Percentiles rank a stretch among this genome's conserved stretches.
Conservation (phyloP, 352 stramenopile species). For the Phytophthora melonis region DNA sequence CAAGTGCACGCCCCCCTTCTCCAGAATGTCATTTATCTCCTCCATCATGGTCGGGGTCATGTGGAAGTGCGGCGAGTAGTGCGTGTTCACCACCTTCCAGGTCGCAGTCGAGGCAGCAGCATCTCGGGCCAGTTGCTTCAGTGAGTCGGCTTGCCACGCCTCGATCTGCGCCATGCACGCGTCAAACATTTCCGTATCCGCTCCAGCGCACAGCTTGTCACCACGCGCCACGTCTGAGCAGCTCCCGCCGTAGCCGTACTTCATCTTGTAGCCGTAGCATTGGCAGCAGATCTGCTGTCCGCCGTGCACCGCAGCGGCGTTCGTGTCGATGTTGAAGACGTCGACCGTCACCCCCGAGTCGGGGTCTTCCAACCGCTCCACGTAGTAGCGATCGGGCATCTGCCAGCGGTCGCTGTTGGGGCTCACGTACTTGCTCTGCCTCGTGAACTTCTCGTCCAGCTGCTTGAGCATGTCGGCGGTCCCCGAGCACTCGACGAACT, state of each 20-base stretch:
- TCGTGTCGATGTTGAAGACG: conserved; percentile 79
- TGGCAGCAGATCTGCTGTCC: conserved; percentile 80
- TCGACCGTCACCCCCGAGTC: conserved; percentile 58
- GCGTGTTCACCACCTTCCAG: conserved; percentile 82
- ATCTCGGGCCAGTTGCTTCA: conserved; percentile 64
- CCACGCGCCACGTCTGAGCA: conserved; percentile 63
- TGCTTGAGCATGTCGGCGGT: conserved; percentile 70
- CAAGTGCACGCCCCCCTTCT: conserved; percentile 56
- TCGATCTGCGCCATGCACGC: conserved; percentile 67
- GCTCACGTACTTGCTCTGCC: conserved; percentile 68
- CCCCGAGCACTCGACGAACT: conserved; percentile 67
- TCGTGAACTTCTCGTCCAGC: conserved; percentile 71
- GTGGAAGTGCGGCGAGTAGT: conserved; percentile 82
- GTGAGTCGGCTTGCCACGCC: conserved; percentile 64
- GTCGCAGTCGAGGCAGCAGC: conserved; percentile 62
- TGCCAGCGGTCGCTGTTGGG: conserved; percentile 76
- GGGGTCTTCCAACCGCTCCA: conserved; percentile 51
- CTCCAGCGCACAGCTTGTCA: conserved; percentile 59
- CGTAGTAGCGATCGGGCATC: conserved; percentile 71
- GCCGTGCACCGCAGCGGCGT: conserved; percentile 66
- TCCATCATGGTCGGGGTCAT: conserved; percentile 75
- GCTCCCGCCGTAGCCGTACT: conserved; percentile 50
- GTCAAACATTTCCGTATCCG: conserved; percentile 65
- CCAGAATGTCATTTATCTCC: conserved; percentile 66
- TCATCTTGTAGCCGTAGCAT: conserved; percentile 76